Evolutionary conservation across 2,329 filamentous ascomycete genomes (phyloP).

Genomic region (Cryphonectria carpinicola): DNA sequence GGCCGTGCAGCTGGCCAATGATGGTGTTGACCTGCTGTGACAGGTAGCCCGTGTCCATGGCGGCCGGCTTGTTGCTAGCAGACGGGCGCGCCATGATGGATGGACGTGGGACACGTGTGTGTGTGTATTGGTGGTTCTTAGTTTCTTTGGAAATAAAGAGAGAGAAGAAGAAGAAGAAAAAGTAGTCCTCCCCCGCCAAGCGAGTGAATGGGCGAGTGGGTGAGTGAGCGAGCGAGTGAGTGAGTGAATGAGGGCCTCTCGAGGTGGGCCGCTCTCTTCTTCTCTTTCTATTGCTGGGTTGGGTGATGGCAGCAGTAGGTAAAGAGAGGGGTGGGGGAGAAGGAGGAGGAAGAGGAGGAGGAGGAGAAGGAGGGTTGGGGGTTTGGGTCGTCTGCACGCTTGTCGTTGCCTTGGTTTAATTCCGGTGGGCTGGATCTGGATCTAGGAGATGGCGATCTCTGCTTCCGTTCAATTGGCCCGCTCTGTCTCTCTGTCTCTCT

Average conservation of each 20-base stretch:
- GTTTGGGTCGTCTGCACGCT: not conserved
- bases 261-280: conserved; percentile 4
- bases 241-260: conserved; percentile 2
- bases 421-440: conserved; percentile 3
- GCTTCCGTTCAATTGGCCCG: conserved; percentile 15
- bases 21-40: conserved; percentile 95
- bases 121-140: not conserved
- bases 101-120: conserved; percentile 8
- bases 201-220: conserved; percentile 7
- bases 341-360: too few relatives aligned
- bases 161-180: too few relatives aligned
- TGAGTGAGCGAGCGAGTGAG: not conserved
- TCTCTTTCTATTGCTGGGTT: not conserved
- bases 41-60: conserved; percentile 89
- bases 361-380: not conserved
- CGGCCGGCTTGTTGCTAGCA: conserved; percentile 18
- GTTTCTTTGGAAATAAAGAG: not conserved
- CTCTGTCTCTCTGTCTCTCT: not conserved
- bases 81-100: conserved; percentile 14
- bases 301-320: not conserved
- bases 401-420: not conserved
- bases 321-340: too few relatives aligned
- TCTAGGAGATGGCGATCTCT: not conserved
- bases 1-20: conserved; percentile 86
- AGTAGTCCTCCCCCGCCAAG: not conserved